Base-by-base conservation (phyloP, 2,329 filamentous ascomycete species). In the Ophiostoma ips region DNA sequence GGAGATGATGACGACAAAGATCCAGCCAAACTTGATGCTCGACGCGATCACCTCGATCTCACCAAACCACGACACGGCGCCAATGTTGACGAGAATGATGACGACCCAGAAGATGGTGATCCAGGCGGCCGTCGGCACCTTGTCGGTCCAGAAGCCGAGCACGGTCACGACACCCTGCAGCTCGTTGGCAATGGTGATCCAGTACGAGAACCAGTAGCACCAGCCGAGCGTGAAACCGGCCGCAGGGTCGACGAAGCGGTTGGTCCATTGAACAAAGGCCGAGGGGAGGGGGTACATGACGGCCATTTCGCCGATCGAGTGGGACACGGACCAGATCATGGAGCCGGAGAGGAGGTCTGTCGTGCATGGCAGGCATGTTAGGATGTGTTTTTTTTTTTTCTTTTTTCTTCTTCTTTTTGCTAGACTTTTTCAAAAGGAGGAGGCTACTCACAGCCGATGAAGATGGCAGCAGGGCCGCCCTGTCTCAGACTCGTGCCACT, bases 141-240 rank as follows among this genome's bases (percentile, higher is more conserved):
- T 18, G 9, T 45, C 30, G 2, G 49, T 53, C 52, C 52, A 53
- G 49, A 49, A 53, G 7, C 38, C 18, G 1, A 53, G 15, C 3
- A 53, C 46, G 15, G 47, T 44, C 4, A 49, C 52, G 15, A 34
- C 52, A 18, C 46, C 50, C 37, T 47, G 38, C 24, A 50, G 34
- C 46, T 51, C 52, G 36, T 46, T 47, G 19, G 50, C 46, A 16
- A 53, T 49, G 3, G 66, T 67, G 50, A 73, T 71, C 30, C 67
- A 68, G 37, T 70, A 68, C 48, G 69, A 65, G 53, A 69, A 71
- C 67, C 68, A 73, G 55, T 72, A 73, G 36, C 71, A 71, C 69
- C 69, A 73, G 8, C 70, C 68, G 9, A 75, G 57, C 1, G 70
- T 68, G 50, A 72, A 74, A 30, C 66, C 70, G 10, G 69, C 60